Percentiles rank a stretch among this genome's conserved stretches.
These are phyloP conservation scores for Erysimum cheiranthoides DNA, from an alignment of 345 rosid genomes.

Conservation along the genomic window DNA sequence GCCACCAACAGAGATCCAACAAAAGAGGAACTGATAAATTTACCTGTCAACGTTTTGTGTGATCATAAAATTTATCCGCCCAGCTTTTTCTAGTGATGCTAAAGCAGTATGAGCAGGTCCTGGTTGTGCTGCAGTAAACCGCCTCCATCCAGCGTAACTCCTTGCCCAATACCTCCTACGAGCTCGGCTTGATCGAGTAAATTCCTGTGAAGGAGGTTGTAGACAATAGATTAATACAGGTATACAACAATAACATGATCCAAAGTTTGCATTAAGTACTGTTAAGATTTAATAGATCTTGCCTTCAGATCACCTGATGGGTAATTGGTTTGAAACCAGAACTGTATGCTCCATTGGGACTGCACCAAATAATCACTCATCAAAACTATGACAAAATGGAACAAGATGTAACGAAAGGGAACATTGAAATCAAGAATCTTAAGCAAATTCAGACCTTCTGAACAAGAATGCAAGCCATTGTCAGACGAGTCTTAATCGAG, in stretches of 20 bases:
- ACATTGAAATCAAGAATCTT: constrained; percentile 20
- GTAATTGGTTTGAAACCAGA: constrained; percentile 95
- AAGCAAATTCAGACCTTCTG: not conserved
- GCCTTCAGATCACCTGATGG: constrained; percentile 94
- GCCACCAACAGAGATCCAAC: constrained; percentile 27
- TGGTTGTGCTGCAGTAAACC: constrained; percentile 76
- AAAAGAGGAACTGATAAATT: constrained; percentile 1
- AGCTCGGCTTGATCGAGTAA: constrained; percentile 66
- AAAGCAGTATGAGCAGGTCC: constrained; percentile 77
- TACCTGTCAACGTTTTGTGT: constrained; percentile 97
- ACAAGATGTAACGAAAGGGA: not conserved
- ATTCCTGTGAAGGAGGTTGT: constrained; percentile 58
- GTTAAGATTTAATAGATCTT: constrained; percentile 45
- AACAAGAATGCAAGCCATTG: not conserved
- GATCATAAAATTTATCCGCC: constrained; percentile 67
- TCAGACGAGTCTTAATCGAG: not conserved
- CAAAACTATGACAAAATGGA: not conserved
- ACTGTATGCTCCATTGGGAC: constrained; percentile 99
- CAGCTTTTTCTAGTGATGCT: constrained; percentile 82
- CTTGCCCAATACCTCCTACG: constrained; percentile 94
- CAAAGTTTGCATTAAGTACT: not conserved
- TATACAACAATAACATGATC: not conserved
- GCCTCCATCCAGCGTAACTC: constrained; percentile 98
- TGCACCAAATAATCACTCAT: constrained; percentile 42
- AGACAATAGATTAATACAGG: not conserved